phyloP scores from a whole-genome alignment of 129 eudicot species.

The Calendula officinalis region DNA sequence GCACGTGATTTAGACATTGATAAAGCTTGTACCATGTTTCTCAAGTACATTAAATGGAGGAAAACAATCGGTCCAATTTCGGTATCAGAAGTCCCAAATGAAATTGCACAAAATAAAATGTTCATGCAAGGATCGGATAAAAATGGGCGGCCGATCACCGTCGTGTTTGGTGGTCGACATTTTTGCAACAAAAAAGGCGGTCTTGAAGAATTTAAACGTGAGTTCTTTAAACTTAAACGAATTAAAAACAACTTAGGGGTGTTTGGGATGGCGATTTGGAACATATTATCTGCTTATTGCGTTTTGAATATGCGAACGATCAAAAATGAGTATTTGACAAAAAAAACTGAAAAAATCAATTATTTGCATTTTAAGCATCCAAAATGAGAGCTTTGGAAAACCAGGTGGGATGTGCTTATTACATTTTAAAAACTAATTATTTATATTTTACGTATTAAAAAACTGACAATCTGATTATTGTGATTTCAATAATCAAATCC shows the following conservation, averaged over 20 bases:
- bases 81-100: constrained; percentile 48
- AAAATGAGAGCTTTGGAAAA: too few relatives aligned
- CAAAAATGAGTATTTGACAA: too few relatives aligned
- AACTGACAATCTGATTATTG: too few relatives aligned
- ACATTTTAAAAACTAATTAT: too few relatives aligned
- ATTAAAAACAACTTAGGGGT: not conserved
- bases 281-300: not conserved
- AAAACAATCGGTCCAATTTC: constrained; percentile 45
- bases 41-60: constrained; percentile 66
- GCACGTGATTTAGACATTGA: constrained; percentile 71
- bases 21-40: constrained; percentile 60
- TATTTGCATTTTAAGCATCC: too few relatives aligned
- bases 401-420: too few relatives aligned
- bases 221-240: constrained; percentile 11
- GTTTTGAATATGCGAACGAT: too few relatives aligned
- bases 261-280: not conserved
- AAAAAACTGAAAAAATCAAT: too few relatives aligned
- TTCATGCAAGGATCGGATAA: constrained; percentile 70
- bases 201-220: constrained; percentile 60
- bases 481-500: too few relatives aligned
- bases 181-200: constrained; percentile 53
- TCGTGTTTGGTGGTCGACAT: constrained; percentile 52
- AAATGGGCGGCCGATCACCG: constrained; percentile 56
- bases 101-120: constrained; percentile 65
- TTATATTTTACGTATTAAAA: too few relatives aligned